Evolutionary conservation across 176 grass and related monocot species (phyloP).

Genomic region (Chrysopogon serrulatus): DNA sequence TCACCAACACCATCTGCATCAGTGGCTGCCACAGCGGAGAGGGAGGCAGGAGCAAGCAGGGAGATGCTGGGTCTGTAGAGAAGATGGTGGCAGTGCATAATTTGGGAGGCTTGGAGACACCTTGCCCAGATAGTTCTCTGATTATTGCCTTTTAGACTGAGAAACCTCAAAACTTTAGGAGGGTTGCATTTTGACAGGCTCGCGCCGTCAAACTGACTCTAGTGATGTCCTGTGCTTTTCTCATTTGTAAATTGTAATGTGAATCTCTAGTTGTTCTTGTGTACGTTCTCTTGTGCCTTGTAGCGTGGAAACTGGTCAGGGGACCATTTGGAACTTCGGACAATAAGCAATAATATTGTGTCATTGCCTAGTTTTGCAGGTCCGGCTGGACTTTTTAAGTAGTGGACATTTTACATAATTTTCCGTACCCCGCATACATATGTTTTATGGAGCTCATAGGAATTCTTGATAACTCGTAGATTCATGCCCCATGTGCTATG

Average conservation of each 20-base stretch:
- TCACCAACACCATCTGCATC: not conserved
- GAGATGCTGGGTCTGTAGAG: slow-evolving; percentile 21
- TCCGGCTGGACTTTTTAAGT: not conserved
- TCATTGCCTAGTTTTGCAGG: not conserved
- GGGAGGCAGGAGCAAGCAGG: not conserved
- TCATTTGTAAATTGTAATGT: not conserved
- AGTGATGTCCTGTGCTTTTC: not conserved
- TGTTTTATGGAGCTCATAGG: no score
- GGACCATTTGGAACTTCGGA: not conserved
- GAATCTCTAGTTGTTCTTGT: slow-evolving; percentile 11
- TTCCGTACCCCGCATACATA: no score
- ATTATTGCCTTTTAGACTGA: slow-evolving; percentile 2
- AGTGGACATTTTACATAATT: no score
- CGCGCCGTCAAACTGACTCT: not conserved
- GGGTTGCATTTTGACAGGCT: slow-evolving; percentile 20
- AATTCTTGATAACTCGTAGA: no score
- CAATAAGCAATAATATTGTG: not conserved
- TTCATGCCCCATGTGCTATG: no score
- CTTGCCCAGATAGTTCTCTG: not conserved
- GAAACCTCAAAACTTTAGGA: not conserved
- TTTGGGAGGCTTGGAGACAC: not conserved
- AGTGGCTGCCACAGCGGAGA: not conserved
- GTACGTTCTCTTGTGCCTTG: not conserved
- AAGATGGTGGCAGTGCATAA: not conserved
- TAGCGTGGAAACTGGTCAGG: not conserved